Evolutionary conservation across 495 filamentous ascomycete genomes (phyloP).

Genomic region (Penicillium silybi): DNA sequence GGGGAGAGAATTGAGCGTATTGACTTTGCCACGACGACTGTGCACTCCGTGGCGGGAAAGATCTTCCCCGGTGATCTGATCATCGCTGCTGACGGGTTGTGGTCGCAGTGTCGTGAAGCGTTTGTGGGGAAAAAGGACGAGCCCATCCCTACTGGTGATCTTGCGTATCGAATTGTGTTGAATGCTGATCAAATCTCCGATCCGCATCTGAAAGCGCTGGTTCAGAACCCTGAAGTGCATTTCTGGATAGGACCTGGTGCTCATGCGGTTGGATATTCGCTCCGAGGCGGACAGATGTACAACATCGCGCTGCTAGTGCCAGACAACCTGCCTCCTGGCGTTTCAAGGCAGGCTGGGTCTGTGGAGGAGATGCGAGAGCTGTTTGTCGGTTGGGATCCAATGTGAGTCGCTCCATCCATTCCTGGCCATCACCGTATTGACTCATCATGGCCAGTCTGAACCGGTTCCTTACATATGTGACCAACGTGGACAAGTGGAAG

Average conservation of each 20-base stretch:
- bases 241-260: slow-evolving; percentile 68
- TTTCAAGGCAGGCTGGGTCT: slow-evolving; percentile 50
- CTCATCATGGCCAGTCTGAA: slow-evolving; percentile 20
- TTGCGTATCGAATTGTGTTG: slow-evolving; percentile 68
- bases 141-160: slow-evolving; percentile 59
- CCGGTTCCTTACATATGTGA: slow-evolving; percentile 32
- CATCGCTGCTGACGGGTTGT: slow-evolving; percentile 58
- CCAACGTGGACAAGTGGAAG: slow-evolving; percentile 56
- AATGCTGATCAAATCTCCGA: slow-evolving; percentile 41
- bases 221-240: slow-evolving; percentile 55
- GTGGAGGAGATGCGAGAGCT: slow-evolving; percentile 63
- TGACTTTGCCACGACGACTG: slow-evolving; percentile 29
- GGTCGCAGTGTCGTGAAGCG: slow-evolving; percentile 45
- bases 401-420: slow-evolving; percentile 16
- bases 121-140: slow-evolving; percentile 41
- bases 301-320: slow-evolving; percentile 69
- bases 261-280: slow-evolving; percentile 63
- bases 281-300: slow-evolving; percentile 57
- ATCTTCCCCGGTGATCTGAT: slow-evolving; percentile 48
- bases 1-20: slow-evolving; percentile 41
- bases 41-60: slow-evolving; percentile 23
- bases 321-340: slow-evolving; percentile 58
- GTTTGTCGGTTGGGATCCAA: slow-evolving; percentile 58
- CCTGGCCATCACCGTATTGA: neutral
- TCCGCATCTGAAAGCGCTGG: slow-evolving; percentile 45